Evolutionary conservation across 2,329 filamentous ascomycete species (phyloP).

Genomic region (Colletotrichum euphorbiae): DNA sequence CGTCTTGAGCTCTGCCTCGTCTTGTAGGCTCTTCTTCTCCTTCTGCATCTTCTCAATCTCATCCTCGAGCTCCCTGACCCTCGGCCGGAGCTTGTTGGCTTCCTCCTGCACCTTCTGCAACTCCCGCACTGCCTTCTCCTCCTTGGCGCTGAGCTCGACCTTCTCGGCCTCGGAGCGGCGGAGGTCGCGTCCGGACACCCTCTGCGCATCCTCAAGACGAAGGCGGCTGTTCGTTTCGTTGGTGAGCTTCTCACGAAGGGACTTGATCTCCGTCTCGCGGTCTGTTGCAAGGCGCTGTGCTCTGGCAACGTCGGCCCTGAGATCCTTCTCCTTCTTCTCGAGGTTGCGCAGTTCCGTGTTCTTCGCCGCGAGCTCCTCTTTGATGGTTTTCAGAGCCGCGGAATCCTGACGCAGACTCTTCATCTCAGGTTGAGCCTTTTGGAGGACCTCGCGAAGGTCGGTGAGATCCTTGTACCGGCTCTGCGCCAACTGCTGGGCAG

Average conservation of each 20-base stretch:
- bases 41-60: slow-evolving; percentile 75
- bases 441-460: slow-evolving; percentile 81
- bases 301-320: slow-evolving; percentile 78
- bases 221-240: slow-evolving; percentile 78
- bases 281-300: slow-evolving; percentile 78
- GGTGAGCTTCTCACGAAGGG: slow-evolving; percentile 81
- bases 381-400: slow-evolving; percentile 76
- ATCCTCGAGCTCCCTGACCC: slow-evolving; percentile 76
- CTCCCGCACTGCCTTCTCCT: slow-evolving; percentile 78
- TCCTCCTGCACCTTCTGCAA: slow-evolving; percentile 80
- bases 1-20: slow-evolving; percentile 85
- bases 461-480: slow-evolving; percentile 89
- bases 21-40: slow-evolving; percentile 75
- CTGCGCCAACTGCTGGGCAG: slow-evolving; percentile 87
- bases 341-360: slow-evolving; percentile 75
- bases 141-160: slow-evolving; percentile 78
- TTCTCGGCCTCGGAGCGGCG: slow-evolving; percentile 83
- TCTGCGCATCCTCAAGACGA: slow-evolving; percentile 83
- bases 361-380: slow-evolving; percentile 76
- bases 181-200: slow-evolving; percentile 79
- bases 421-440: slow-evolving; percentile 89
- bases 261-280: slow-evolving; percentile 81
- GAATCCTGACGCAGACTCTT: slow-evolving; percentile 83
- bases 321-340: slow-evolving; percentile 84
- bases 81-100: slow-evolving; percentile 71